Base-by-base conservation (phyloP, 73 alveolate species). In the Blepharisma stoltei region DNA sequence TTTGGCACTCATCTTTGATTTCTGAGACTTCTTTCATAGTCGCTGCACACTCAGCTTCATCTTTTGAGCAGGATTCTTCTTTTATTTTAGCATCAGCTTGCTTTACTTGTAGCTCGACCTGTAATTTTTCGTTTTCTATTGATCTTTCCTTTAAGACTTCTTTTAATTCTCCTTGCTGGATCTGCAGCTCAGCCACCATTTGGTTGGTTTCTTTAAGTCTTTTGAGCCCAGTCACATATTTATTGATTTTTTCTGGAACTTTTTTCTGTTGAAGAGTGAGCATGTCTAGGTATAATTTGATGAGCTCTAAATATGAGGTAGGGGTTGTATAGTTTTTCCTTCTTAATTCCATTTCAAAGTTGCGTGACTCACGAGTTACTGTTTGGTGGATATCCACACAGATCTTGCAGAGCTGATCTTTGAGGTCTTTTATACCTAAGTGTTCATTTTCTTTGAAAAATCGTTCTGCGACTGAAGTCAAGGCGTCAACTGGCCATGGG, bases 301-400 rank as follows among this genome's bases (percentile, higher is more conserved):
- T 95, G 71, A 98, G 91, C 79, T 97, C 99, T 70, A 98, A 86
- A 89, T 98, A 98, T 8, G 98, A 89, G 38, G 99, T 98, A 1
- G 99, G 99, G 6, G 99, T 98, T 32, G 97, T 96, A 89, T 98
- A 98, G 90, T 97, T 95, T 73, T 92, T 93, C 54, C 99, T 81
- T 71, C 99, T 86, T 20, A 94, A 77, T 83, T 97, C 98, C 76
- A 93, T 96, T 70, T 90, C 86, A 87, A 97, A 97, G 55, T 86
- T 83, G 49, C 85, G 95, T 50, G 96, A 81, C 82, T 80, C 80
- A 0, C 49, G 79, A 78, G 95, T 97, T 6, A 94, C 96, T n/a
- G 87, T 66, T 38, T 84, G 71, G 91, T 97, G 99, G 11, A 97
- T 97, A 53, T 90, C 92, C 25, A 96, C 99, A 20, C 98, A 88